Evolutionary conservation across 352 stramenopile species (phyloP).

Genomic region (Pelagophyceae sp.): DNA sequence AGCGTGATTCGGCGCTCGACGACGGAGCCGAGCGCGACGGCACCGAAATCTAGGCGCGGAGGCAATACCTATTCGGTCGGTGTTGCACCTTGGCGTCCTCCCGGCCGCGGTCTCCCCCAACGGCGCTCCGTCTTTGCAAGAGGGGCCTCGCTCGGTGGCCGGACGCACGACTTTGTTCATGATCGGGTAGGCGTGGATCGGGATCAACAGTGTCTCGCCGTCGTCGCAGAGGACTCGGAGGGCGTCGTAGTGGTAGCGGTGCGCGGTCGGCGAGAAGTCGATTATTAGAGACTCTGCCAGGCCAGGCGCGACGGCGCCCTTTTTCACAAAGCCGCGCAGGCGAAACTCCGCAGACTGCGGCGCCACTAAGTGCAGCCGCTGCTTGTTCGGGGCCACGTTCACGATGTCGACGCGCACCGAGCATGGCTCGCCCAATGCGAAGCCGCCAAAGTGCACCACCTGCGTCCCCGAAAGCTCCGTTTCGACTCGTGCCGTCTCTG

Average conservation of each 20-base stretch:
- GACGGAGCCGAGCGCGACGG: constrained; percentile 25
- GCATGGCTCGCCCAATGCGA: constrained; percentile 48
- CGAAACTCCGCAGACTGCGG: constrained; percentile 42
- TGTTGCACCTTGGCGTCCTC: no score
- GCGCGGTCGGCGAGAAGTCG: constrained; percentile 52
- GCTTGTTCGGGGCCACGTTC: constrained; percentile 56
- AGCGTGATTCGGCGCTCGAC: constrained; percentile 13
- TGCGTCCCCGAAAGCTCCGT: no score
- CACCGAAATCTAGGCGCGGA: constrained; percentile 62
- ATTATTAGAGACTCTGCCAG: constrained; percentile 61
- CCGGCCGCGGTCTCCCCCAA: no score
- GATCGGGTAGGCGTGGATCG: constrained; percentile 67
- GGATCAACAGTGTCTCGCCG: constrained; percentile 48
- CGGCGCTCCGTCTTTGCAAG: no score
- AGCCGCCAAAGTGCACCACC: constrained; percentile 73
- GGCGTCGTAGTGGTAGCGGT: constrained; percentile 74
- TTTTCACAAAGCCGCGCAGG: constrained; percentile 46
- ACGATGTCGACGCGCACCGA: constrained; percentile 54
- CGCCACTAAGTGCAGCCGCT: constrained; percentile 57
- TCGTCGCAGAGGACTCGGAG: constrained; percentile 55
- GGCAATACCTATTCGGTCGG: no score
- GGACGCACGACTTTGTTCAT: constrained; percentile 55
- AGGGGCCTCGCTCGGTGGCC: no score
- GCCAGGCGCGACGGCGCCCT: constrained; percentile 54
- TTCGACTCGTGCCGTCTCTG: no score